A percentile compares a stretch with the other conserved stretches of the same genome.
phyloP scores from a whole-genome alignment of 2,329 filamentous ascomycete species.

The Metarhizium guizhouense region DNA sequence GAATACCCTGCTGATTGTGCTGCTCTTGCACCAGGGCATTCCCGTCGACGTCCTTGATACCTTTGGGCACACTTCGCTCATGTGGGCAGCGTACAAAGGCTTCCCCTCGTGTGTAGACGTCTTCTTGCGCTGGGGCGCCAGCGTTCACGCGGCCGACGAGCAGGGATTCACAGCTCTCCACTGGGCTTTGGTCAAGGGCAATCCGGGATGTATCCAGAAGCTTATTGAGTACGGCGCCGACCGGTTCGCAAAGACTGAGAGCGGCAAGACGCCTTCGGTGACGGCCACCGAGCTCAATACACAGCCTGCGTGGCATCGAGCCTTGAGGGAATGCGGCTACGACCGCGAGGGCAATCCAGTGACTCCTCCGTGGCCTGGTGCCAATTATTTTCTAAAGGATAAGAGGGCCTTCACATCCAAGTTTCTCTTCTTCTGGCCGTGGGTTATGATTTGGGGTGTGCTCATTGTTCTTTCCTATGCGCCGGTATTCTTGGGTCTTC shows the following conservation, averaged over 20 bases:
- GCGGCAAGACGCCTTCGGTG: constrained; percentile 80
- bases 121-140: constrained; percentile 89
- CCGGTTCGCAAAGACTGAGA: constrained; percentile 78
- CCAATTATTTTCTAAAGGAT: constrained; percentile 67
- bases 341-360: constrained; percentile 67
- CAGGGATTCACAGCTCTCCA: constrained; percentile 91
- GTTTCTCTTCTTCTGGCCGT: constrained; percentile 87
- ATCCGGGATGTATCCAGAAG: constrained; percentile 81
- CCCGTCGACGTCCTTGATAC: constrained; percentile 85
- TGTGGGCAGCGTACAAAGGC: constrained; percentile 99
- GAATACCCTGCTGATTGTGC: constrained; percentile 79
- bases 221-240: constrained; percentile 93
- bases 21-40: constrained; percentile 91
- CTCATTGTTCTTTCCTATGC: constrained; percentile 65
- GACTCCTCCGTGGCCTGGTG: constrained; percentile 60
- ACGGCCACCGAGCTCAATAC: constrained; percentile 91
- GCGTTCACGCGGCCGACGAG: constrained; percentile 82
- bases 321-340: constrained; percentile 77
- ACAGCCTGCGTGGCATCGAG: constrained; percentile 68
- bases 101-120: constrained; percentile 87
- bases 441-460: constrained; percentile 62
- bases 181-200: constrained; percentile 94
- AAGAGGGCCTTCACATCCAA: constrained; percentile 69
- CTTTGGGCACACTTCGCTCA: constrained; percentile 86
- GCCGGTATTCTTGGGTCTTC: constrained; percentile 68